phyloP scores from a whole-genome alignment of 805 yeast genomes.

The Pichia phayaonensis region DNA sequence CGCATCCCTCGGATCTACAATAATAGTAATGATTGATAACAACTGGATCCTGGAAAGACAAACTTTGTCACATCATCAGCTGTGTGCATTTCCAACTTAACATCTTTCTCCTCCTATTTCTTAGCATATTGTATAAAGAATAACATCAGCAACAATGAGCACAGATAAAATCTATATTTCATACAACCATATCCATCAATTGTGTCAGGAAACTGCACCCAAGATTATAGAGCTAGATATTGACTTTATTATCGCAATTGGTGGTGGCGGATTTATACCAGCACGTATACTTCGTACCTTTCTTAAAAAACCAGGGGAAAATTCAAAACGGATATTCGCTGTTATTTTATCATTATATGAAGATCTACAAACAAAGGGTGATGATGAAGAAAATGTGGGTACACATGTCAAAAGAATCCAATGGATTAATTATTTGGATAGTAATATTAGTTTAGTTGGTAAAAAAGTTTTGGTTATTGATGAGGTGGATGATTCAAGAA shows the following conservation, averaged over 20 bases:
- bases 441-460: constrained; percentile 54
- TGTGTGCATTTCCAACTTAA: too few relatives aligned
- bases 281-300: constrained; percentile 94
- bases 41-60: too few relatives aligned
- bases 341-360: constrained; percentile 89
- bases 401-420: constrained; percentile 68
- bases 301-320: constrained; percentile 77
- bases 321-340: constrained; percentile 91
- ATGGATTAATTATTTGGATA: constrained; percentile 72
- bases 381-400: constrained; percentile 51
- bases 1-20: too few relatives aligned
- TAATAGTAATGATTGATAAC: too few relatives aligned
- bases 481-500: constrained; percentile 83
- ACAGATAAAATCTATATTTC: constrained; percentile 59
- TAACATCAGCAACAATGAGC: background rate
- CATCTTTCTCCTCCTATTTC: background rate
- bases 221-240: constrained; percentile 68
- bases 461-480: constrained; percentile 70
- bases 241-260: constrained; percentile 89
- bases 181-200: constrained; percentile 72
- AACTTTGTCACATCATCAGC: too few relatives aligned
- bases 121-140: background rate
- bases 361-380: constrained; percentile 57
- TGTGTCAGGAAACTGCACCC: constrained; percentile 40
- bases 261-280: constrained; percentile 87